Percentiles rank a stretch among this genome's conserved stretches.
These are phyloP conservation scores for Trypanosoma congolense DNA, from an alignment of 208 protist genomes.

Conservation along the genomic window DNA sequence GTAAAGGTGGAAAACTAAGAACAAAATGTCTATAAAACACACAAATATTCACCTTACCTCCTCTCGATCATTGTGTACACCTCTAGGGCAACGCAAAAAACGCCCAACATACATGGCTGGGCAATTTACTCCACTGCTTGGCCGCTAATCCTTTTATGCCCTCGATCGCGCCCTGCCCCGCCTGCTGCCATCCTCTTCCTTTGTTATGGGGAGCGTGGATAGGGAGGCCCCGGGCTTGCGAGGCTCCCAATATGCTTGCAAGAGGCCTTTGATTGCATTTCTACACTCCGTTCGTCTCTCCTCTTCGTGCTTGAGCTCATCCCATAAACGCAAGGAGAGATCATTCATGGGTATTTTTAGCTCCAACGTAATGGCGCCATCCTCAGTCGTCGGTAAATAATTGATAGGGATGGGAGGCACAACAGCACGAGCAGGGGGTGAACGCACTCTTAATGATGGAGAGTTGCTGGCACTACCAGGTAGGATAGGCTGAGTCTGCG, in stretches of 20 bases:
- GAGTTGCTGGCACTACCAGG: background rate
- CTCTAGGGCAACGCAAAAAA: too few species aligned
- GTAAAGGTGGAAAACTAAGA: too few species aligned
- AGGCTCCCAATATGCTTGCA: slow-evolving; percentile 11
- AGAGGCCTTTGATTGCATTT: background rate
- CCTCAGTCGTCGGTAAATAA: background rate
- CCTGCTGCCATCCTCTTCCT: slow-evolving; percentile 12
- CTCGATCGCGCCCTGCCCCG: slow-evolving; percentile 9
- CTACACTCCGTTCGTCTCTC: slow-evolving; percentile 7
- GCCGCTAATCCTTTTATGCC: background rate
- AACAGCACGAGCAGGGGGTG: slow-evolving; percentile 3
- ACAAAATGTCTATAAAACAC: too few species aligned
- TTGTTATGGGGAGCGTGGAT: slow-evolving; percentile 1
- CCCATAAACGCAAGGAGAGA: background rate
- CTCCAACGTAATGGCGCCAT: slow-evolving; percentile 12
- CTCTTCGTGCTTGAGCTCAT: slow-evolving; percentile 5
- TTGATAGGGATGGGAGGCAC: background rate
- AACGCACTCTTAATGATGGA: background rate
- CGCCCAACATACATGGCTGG: too few species aligned
- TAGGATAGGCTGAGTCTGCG: background rate
- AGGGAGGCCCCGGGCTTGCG: slow-evolving; percentile 1
- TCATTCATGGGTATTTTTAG: slow-evolving; percentile 7
- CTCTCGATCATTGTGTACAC: too few species aligned
- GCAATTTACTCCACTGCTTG: too few species aligned
- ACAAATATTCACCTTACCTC: too few species aligned